Base-by-base conservation (phyloP, 495 filamentous ascomycete genomes). In the Annulohypoxylon moriforme region DNA sequence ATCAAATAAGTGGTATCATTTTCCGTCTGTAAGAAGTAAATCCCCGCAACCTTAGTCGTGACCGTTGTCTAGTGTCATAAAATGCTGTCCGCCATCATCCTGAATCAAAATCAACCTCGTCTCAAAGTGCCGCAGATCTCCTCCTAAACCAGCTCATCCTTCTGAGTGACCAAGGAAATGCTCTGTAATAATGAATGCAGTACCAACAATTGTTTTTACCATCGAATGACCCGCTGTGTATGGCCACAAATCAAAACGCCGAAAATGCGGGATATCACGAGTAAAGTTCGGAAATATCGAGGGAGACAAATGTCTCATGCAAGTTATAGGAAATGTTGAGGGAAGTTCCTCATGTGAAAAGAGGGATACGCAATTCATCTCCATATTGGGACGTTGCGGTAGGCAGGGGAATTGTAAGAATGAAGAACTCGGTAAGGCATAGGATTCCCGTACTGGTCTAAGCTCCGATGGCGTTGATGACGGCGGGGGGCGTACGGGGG, bases 401-500 rank as follows among this genome's bases (percentile, higher is more conserved):
- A 85, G 11, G 82, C 82, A 6, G 83, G 82, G 4, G 83, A 84
- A 61, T 85, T 83, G 63, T 85, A 85, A 64, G 82, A 84, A 62
- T 85, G 82, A 13, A 85, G 74, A 31, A 84, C 72, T 7, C 83
- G 81, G 52, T 80, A 84, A 10, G 79, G 83, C 14, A 69, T 62
- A 16, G 75, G 66, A 44, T 72, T 65, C 63, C 77, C 74, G 68
- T 76, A 63, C 27, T 75, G 74, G 49, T 75, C 74, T 14, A 76
- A 24, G 46, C 83, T 84, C 50, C 77, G 78, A 60, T 80, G 80
- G 13, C 82, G 78, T 53, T 74, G 40, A 61, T 83, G 82, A 25
- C 71, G 74, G 22, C 78, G 81, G 20, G 81, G 75, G 1, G 72
- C 65, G 18, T 79, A 69, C 6, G 78, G 73, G 18, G 78, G 76